Evolutionary conservation across 2,329 filamentous ascomycete species (phyloP).

Genomic region (Fusarium sp.): DNA sequence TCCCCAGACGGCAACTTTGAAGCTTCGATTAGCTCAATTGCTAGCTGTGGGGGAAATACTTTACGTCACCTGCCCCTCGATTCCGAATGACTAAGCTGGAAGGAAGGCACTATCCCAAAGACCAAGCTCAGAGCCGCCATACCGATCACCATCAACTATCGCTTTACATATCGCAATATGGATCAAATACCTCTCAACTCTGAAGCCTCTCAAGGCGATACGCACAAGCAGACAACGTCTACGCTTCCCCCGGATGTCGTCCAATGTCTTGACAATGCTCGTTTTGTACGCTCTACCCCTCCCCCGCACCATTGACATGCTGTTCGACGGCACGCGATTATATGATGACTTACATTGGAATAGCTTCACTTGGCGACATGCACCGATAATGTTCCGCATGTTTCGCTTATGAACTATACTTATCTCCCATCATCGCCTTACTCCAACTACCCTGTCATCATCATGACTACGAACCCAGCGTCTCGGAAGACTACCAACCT

Average conservation of each 20-base stretch:
- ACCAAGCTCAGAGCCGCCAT: conserved; percentile 7
- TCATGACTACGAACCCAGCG: conserved; percentile 89
- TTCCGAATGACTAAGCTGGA: conserved; percentile 27
- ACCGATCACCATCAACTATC: conserved; percentile 26
- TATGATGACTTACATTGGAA: conserved; percentile 17
- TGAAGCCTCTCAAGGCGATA: conserved; percentile 78
- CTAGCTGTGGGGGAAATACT: conserved; percentile 27
- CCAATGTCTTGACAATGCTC: conserved; percentile 90
- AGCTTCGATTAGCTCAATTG: conserved; percentile 13
- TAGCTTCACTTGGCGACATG: conserved; percentile 97
- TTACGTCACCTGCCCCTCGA: conserved; percentile 44
- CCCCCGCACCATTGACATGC: conserved; percentile 28
- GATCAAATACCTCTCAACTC: conserved; percentile 78
- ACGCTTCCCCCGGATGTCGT: conserved; percentile 85
- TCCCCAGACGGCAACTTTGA: conserved; percentile 40
- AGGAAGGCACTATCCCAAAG: conserved; percentile 18
- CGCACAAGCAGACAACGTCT: conserved; percentile 74
- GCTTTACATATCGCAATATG: conserved; percentile 51
- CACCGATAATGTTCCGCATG: conserved; percentile 83
- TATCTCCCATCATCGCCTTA: conserved; percentile 85
- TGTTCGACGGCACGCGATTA: conserved; percentile 14
- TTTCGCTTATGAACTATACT: conserved; percentile 99
- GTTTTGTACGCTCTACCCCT: conserved; percentile 74
- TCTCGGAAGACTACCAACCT: conserved; percentile 87
- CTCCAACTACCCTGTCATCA: conserved; percentile 79